Percentiles rank a stretch among this genome's conserved stretches.
These are phyloP conservation scores for Fraxinus angustifolia DNA, from an alignment of 305 asterid genomes.

Conservation along the genomic window DNA sequence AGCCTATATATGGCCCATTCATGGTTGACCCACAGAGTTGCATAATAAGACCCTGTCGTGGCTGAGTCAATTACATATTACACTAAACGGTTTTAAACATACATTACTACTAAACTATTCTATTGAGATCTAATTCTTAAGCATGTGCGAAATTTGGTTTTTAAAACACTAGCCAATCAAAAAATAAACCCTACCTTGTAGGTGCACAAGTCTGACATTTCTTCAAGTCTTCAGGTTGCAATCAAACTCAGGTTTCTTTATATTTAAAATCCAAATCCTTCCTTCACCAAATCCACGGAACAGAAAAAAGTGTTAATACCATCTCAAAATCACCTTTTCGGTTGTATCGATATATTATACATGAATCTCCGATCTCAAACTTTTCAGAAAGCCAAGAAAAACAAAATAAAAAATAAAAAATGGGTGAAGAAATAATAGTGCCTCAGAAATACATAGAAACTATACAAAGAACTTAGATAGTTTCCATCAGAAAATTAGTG, in stretches of 20 bases:
- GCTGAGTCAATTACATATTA: background rate
- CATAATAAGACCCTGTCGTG: background rate
- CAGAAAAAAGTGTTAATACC: background rate
- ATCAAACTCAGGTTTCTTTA: constrained; percentile 39
- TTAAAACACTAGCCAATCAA: background rate
- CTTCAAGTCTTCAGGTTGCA: constrained; percentile 47
- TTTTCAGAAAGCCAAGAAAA: background rate
- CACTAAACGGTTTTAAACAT: background rate
- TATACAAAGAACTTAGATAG: background rate
- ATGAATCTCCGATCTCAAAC: background rate
- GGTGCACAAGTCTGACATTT: constrained; percentile 56
- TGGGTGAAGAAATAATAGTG: background rate
- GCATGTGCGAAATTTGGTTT: background rate
- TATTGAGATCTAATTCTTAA: background rate
- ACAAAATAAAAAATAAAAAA: background rate
- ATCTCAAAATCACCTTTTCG: background rate
- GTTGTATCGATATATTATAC: background rate
- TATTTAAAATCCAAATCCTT: constrained; percentile 35
- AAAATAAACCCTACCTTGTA: constrained; percentile 40
- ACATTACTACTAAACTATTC: background rate
- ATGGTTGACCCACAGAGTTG: background rate
- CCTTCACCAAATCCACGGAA: constrained; percentile 33
- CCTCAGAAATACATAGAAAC: background rate
- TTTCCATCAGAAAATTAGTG: background rate
- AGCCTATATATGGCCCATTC: background rate